Evolutionary conservation across 2,329 filamentous ascomycete species (phyloP).

Genomic region (Claviceps lovelessii): DNA sequence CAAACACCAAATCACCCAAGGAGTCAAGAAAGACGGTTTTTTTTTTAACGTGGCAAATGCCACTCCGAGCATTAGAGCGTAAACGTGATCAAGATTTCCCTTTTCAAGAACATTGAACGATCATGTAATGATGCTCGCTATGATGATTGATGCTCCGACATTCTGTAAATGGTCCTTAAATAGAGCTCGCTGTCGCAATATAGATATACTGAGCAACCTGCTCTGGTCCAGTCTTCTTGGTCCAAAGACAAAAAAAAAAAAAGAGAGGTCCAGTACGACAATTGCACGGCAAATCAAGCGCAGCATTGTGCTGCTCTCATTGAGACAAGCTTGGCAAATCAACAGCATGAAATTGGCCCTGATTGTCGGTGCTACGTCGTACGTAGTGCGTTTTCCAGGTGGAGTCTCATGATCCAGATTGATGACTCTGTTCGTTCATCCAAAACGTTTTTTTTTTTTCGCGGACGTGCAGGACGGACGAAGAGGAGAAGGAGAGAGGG

Average conservation of each 20-base stretch:
- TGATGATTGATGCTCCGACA: background rate
- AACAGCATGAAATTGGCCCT: background rate
- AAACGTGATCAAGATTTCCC: background rate
- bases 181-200: background rate
- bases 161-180: background rate
- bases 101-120: background rate
- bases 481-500: too few species aligned
- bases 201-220: background rate
- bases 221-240: background rate
- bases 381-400: slow-evolving; percentile 1
- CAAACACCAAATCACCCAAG: background rate
- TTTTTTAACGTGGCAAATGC: background rate
- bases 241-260: background rate
- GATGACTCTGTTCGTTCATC: slow-evolving; percentile 3
- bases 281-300: background rate
- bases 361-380: slow-evolving; percentile 3
- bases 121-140: background rate
- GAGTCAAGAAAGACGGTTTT: background rate
- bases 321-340: background rate
- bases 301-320: background rate
- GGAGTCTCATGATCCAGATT: slow-evolving; percentile 1
- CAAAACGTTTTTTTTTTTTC: background rate
- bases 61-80: background rate
- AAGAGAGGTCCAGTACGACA: background rate
- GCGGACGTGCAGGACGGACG: too few species aligned